These are phyloP conservation scores for Hypomontagnella submonticulosa DNA, from an alignment of 495 filamentous ascomycete species.

Conservation along the genomic window DNA sequence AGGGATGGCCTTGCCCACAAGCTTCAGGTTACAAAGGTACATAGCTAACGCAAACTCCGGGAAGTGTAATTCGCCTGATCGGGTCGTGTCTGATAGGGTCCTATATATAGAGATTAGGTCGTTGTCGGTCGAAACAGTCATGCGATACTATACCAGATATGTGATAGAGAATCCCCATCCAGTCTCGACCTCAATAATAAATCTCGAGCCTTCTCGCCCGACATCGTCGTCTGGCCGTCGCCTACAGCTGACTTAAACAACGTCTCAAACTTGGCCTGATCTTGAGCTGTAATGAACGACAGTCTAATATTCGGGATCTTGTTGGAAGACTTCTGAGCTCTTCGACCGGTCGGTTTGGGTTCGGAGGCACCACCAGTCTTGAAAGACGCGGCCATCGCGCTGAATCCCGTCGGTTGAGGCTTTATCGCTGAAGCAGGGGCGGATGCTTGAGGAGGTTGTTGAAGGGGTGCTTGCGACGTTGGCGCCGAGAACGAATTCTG, in stretches of 20 bases:
- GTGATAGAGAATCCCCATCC: slow-evolving; percentile 80
- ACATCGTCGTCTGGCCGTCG: slow-evolving; percentile 82
- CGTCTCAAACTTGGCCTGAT: slow-evolving; percentile 98
- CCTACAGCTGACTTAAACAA: slow-evolving; percentile 96
- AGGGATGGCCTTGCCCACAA: slow-evolving; percentile 87
- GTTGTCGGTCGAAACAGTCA: background rate
- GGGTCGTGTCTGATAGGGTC: slow-evolving; percentile 96
- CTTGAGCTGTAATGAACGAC: slow-evolving; percentile 93
- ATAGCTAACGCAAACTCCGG: slow-evolving; percentile 98
- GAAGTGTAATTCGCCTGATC: slow-evolving; percentile 95
- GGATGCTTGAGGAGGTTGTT: slow-evolving; percentile 44
- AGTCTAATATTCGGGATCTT: slow-evolving; percentile 96
- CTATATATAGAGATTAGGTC: slow-evolving; percentile 54
- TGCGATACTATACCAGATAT: slow-evolving; percentile 76
- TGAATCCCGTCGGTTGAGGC: slow-evolving; percentile 78
- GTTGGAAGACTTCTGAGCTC: slow-evolving; percentile 55
- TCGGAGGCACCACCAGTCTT: slow-evolving; percentile 66
- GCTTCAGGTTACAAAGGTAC: slow-evolving; percentile 96
- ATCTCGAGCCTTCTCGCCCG: slow-evolving; percentile 91
- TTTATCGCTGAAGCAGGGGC: slow-evolving; percentile 62
- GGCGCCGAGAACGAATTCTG: slow-evolving; percentile 55
- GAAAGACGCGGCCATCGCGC: slow-evolving; percentile 88
- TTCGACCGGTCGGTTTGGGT: slow-evolving; percentile 60
- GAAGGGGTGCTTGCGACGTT: slow-evolving; percentile 35
- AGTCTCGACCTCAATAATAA: slow-evolving; percentile 88